Conservation (phyloP, 1,284 basidiomycete genomes). For the Blastosporella zonata region DNA sequence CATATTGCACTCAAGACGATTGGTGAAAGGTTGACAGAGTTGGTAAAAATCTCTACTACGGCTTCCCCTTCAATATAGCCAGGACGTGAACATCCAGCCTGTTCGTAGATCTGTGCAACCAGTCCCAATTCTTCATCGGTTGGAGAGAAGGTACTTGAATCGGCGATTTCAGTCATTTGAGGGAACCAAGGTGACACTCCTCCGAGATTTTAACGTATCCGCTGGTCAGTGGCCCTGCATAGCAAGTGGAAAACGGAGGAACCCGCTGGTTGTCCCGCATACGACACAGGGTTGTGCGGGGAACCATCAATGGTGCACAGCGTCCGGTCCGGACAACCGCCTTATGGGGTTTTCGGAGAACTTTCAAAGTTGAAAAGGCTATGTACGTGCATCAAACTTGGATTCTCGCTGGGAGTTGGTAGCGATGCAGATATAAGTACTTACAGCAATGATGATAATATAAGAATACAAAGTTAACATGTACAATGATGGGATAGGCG, state of each 20-base stretch:
- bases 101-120: constrained; percentile 24
- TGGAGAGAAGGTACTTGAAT: constrained; percentile 17
- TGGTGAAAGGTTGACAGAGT: constrained; percentile 24
- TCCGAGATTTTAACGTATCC: neutral
- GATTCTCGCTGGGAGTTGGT: no score
- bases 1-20: constrained; percentile 26
- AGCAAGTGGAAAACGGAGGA: neutral
- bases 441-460: no score
- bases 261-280: neutral
- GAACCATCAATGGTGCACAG: no score
- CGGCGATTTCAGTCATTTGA: constrained; percentile 1
- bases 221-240: neutral
- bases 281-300: no score
- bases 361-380: no score
- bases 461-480: no score
- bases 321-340: no score
- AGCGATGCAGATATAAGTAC: no score
- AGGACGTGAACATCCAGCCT: constrained; percentile 17
- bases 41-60: constrained; percentile 25
- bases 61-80: constrained; percentile 22
- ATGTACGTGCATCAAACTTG: no score
- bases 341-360: no score
- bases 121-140: constrained; percentile 28
- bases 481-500: no score
- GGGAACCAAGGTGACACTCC: neutral